phyloP scores from a whole-genome alignment of 2,329 filamentous ascomycete species.

The Ilyonectria destructans region DNA sequence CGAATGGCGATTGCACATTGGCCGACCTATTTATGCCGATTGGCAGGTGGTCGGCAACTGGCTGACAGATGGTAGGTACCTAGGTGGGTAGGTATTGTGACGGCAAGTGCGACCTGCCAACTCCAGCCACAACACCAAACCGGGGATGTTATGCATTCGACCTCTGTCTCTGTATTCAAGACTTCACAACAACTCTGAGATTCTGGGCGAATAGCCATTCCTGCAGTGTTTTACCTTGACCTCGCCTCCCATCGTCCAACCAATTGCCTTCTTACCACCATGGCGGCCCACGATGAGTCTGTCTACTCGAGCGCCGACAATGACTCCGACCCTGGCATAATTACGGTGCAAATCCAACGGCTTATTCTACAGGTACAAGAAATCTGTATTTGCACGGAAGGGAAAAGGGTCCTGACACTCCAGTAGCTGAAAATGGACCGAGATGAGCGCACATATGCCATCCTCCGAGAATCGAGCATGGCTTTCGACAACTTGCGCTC shows the following conservation, averaged over 20 bases:
- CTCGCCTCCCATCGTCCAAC: not conserved
- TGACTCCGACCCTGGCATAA: conserved; percentile 41
- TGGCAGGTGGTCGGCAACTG: conserved; percentile 9
- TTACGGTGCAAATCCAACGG: conserved; percentile 49
- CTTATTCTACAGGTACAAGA: conserved; percentile 47
- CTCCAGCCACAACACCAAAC: not conserved
- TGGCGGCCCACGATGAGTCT: conserved; percentile 38
- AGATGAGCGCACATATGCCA: conserved; percentile 45
- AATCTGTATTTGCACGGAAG: not conserved
- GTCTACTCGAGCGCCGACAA: conserved; percentile 39
- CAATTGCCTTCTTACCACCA: conserved; percentile 6
- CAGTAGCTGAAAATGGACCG: conserved; percentile 52
- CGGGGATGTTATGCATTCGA: not conserved
- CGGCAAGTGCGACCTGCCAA: conserved; percentile 1
- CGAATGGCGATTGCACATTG: conserved; percentile 4
- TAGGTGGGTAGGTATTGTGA: not conserved
- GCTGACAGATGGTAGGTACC: conserved; percentile 1
- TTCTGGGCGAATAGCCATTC: not conserved
- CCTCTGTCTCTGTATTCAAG: not conserved
- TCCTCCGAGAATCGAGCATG: conserved; percentile 43
- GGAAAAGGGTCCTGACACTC: conserved; percentile 7
- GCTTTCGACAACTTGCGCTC: conserved; percentile 48
- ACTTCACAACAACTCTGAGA: not conserved
- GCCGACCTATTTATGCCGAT: not conserved
- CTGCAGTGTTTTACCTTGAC: not conserved